Conservation (phyloP, 352 stramenopile genomes). For the Saprolegnia parasitica region DNA sequence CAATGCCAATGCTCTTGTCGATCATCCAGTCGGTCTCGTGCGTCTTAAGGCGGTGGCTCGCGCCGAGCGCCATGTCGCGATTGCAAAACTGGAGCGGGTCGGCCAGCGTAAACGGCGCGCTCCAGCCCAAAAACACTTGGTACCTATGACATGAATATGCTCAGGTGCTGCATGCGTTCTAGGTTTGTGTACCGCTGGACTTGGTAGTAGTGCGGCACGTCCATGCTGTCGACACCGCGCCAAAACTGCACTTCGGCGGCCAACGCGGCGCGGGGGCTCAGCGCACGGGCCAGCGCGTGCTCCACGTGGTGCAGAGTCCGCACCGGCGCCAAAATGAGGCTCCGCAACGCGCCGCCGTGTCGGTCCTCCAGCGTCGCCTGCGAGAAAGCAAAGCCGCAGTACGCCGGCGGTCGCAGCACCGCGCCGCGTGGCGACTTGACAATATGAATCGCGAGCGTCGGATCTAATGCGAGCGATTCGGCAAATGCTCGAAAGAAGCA, state of each 20-base stretch:
- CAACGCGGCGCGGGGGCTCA: conserved; percentile 13
- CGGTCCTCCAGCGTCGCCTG: conserved; percentile 70
- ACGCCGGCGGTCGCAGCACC: conserved; percentile 26
- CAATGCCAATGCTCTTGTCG: conserved; percentile 60
- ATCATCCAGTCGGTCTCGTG: conserved; percentile 77
- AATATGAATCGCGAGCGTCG: conserved; percentile 6
- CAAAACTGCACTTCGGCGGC: conserved; percentile 16
- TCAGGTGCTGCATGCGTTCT: too few relatives aligned
- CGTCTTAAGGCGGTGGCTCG: conserved; percentile 29
- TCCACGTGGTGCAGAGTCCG: conserved; percentile 37
- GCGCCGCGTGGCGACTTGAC: neutral
- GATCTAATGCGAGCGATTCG: neutral
- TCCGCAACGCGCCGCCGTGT: conserved; percentile 71
- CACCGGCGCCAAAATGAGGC: conserved; percentile 63
- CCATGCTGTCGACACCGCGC: conserved; percentile 30
- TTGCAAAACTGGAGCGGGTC: conserved; percentile 77
- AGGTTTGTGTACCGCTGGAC: conserved; percentile 73
- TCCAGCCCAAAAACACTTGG: conserved; percentile 81
- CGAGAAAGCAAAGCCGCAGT: conserved; percentile 83
- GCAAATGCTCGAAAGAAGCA: neutral
- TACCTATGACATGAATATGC: too few relatives aligned
- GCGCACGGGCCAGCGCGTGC: conserved; percentile 33
- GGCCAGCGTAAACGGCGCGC: conserved; percentile 66
- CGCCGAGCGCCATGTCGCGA: conserved; percentile 61
- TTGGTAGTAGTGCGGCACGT: conserved; percentile 68